Evolutionary conservation across 1,284 basidiomycete genomes (phyloP).

Genomic region (Marasmius oreades): DNA sequence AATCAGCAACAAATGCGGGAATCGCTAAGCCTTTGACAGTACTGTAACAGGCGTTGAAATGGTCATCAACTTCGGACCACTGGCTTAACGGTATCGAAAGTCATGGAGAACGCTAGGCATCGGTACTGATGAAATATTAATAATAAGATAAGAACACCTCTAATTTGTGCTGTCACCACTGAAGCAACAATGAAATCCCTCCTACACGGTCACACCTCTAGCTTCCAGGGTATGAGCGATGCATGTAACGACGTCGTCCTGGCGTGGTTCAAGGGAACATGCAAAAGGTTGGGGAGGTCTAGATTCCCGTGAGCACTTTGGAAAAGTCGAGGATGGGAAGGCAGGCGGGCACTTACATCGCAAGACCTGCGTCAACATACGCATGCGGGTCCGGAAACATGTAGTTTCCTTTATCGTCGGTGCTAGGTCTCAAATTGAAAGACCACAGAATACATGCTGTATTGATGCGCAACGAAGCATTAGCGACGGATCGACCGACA

Average conservation of each 20-base stretch:
- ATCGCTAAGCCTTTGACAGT: too few species aligned
- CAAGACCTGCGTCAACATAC: conserved; percentile 4
- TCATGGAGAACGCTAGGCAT: too few species aligned
- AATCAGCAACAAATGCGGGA: too few species aligned
- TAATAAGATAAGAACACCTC: too few species aligned
- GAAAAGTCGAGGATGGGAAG: neutral
- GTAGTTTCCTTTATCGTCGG: conserved; percentile 2
- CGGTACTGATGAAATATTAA: too few species aligned
- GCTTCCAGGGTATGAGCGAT: neutral
- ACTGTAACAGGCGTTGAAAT: too few species aligned
- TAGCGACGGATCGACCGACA: conserved; percentile 16
- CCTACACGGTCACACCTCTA: neutral
- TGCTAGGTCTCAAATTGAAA: neutral
- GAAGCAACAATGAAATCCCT: too few species aligned
- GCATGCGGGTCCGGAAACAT: neutral
- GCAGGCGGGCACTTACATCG: neutral
- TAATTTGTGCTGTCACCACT: too few species aligned
- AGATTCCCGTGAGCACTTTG: neutral
- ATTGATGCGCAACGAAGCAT: conserved; percentile 14
- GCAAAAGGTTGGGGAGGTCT: neutral
- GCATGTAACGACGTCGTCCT: neutral
- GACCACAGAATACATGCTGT: conserved; percentile 18
- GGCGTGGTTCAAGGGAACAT: neutral
- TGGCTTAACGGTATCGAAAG: too few species aligned
- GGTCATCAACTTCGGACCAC: too few species aligned